phyloP scores from a whole-genome alignment of 768 basidiomycete species.

The Mycena alexandri region DNA sequence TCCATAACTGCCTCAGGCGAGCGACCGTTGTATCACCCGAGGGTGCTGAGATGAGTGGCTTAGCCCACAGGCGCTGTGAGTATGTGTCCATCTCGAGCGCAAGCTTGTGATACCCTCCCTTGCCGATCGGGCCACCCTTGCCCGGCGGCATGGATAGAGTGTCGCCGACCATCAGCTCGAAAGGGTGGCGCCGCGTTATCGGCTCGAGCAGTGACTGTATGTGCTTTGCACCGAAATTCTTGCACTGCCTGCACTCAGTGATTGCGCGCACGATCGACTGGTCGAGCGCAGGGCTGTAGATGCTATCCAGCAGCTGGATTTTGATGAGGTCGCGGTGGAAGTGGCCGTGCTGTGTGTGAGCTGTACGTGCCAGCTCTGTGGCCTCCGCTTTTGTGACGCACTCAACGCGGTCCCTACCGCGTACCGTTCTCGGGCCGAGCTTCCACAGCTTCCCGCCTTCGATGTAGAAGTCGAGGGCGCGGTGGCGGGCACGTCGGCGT shows the following conservation, averaged over 20 bases:
- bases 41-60: slow-evolving; percentile 3
- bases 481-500: slow-evolving; percentile 40
- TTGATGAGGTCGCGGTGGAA: slow-evolving; percentile 51
- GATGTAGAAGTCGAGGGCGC: slow-evolving; percentile 43
- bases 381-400: slow-evolving; percentile 47
- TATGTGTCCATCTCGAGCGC: slow-evolving; percentile 3
- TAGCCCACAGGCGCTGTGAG: slow-evolving; percentile 11
- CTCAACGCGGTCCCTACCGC: slow-evolving; percentile 41
- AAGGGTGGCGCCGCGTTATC: slow-evolving; percentile 16
- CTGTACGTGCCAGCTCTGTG: slow-evolving; percentile 33
- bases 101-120: slow-evolving; percentile 12
- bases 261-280: slow-evolving; percentile 41
- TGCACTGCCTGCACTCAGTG: slow-evolving; percentile 40
- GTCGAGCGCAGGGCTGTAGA: slow-evolving; percentile 46
- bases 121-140: slow-evolving; percentile 17
- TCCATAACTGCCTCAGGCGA: neutral
- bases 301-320: slow-evolving; percentile 41
- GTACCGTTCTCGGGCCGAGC: slow-evolving; percentile 31
- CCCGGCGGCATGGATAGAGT: slow-evolving; percentile 11
- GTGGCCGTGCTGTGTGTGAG: slow-evolving; percentile 45
- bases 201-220: slow-evolving; percentile 21
- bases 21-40: slow-evolving; percentile 3
- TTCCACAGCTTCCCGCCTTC: slow-evolving; percentile 46
- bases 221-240: slow-evolving; percentile 14
- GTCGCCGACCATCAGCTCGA: slow-evolving; percentile 20